Evolutionary conservation across 2,329 filamentous ascomycete genomes (phyloP).

Genomic region (Phialemonium atrogriseum): DNA sequence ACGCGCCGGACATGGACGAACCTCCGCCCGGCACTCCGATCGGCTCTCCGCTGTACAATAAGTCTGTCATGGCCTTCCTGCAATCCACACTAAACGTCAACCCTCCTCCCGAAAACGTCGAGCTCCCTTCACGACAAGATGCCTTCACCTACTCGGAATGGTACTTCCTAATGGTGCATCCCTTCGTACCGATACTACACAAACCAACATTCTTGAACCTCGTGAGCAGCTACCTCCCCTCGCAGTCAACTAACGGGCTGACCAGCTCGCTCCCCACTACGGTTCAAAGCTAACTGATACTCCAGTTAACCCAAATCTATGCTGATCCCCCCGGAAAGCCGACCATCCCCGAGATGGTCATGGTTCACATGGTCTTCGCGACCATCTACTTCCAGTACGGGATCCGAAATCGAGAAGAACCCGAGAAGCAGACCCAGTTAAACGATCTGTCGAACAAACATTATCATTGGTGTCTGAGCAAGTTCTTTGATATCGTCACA

Average conservation of each 20-base stretch:
- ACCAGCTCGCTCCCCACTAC: neutral
- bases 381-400: conserved; percentile 72
- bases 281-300: conserved; percentile 8
- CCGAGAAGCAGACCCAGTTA: conserved; percentile 43
- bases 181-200: conserved; percentile 70
- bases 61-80: conserved; percentile 64
- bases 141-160: conserved; percentile 63
- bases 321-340: conserved; percentile 59
- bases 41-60: conserved; percentile 50
- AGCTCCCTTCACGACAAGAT: conserved; percentile 55
- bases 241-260: neutral
- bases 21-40: conserved; percentile 32
- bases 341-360: conserved; percentile 56
- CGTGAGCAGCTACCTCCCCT: conserved; percentile 33
- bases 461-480: conserved; percentile 66
- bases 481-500: conserved; percentile 56
- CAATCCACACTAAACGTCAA: conserved; percentile 56
- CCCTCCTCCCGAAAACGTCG: conserved; percentile 42
- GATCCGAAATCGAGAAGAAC: conserved; percentile 54
- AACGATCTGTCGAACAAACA: conserved; percentile 65
- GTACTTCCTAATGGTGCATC: conserved; percentile 66
- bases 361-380: conserved; percentile 72
- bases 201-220: conserved; percentile 63
- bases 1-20: conserved; percentile 59
- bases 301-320: conserved; percentile 56